A percentile compares a stretch with the other conserved stretches of the same genome.
Evolutionary conservation across 1,284 basidiomycete species (phyloP).

Genomic region (Marasmius sp.): DNA sequence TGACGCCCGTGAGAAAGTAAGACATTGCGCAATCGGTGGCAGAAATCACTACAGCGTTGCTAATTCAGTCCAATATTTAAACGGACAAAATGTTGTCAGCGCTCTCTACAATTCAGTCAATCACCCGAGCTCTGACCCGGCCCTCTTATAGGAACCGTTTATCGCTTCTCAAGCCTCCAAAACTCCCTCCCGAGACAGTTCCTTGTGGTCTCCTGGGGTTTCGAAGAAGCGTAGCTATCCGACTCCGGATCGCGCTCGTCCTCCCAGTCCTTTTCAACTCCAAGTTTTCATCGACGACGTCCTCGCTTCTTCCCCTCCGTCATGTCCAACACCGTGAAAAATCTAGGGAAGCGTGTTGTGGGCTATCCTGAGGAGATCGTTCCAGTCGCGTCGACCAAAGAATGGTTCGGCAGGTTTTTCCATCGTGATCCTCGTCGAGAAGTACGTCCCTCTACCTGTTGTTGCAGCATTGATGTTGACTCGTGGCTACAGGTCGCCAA

Average conservation of each 20-base stretch:
- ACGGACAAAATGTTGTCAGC: too few species aligned
- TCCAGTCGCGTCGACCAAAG: slow-evolving; percentile 53
- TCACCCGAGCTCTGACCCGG: too few species aligned
- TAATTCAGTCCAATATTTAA: slow-evolving; percentile 8
- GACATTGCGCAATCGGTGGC: slow-evolving; percentile 37
- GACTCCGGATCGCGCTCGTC: too few species aligned
- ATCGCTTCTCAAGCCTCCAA: too few species aligned
- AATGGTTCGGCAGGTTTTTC: slow-evolving; percentile 46
- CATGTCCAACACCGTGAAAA: slow-evolving; percentile 47
- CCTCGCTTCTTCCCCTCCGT: slow-evolving; percentile 10
- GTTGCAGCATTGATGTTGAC: slow-evolving; percentile 8
- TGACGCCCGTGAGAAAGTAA: background rate
- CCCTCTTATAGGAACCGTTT: too few species aligned
- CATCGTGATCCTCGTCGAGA: slow-evolving; percentile 43
- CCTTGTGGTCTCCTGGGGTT: too few species aligned
- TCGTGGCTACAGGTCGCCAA: slow-evolving; percentile 42
- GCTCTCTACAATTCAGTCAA: too few species aligned
- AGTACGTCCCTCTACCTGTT: slow-evolving; percentile 35
- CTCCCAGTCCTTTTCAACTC: too few species aligned
- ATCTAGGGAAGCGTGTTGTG: slow-evolving; percentile 58
- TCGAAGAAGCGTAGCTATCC: too few species aligned
- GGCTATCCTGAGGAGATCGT: slow-evolving; percentile 59
- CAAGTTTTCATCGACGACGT: background rate
- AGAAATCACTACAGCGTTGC: slow-evolving; percentile 36
- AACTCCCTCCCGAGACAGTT: too few species aligned